Base-by-base conservation (phyloP, 148 eudicot species). In the Salicornia ramosissima region DNA sequence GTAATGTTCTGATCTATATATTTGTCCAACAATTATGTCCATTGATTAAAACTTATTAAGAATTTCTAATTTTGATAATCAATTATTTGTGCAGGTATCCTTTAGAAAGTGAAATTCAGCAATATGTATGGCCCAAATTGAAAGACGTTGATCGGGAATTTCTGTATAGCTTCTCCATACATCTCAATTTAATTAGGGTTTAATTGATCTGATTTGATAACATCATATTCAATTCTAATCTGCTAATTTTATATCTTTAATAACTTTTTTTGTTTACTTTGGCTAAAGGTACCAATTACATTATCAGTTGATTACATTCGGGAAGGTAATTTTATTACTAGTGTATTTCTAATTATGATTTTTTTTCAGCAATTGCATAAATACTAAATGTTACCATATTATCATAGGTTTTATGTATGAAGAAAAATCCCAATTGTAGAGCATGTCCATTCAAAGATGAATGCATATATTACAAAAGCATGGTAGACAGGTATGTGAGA, bases 281-380 rank as follows among this genome's bases (percentile, higher is more conserved):
- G 64, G 22, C 62, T 62, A 26, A 15, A 90, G 96, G 75, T 90
- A 87, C 64, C 72, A 77, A 43, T 57, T 84, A 50, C 96, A 90
- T 70, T 87, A 81, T 67, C 92, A 85, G 6, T 76, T 83, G 88
- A 87, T 87, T 54, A 83, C 92, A 12, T 87, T 90, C 69, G 92
- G 90, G 29, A 90, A 90, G 92, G 96, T 90, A 74, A 15, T 2
- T 1, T 18, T 14, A 15, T 14, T 28, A 46, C 40, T 64, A 19
- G 0, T 8, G 4, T 29, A 25, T 7, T 54, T 50, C 26, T 13
- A 45, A 71, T 6, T 66, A 11, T 21, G 30, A 26, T 45, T n/a
- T 29, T 21, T 36, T 14, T n/a, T 42, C 29, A 16, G 18, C 21
- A 70, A 6, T 58, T 52, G 68, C 55, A 21, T 34, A 45, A 69